These are phyloP conservation scores for Myxozyma udenii DNA, from an alignment of 805 yeast genomes.

Conservation along the genomic window DNA sequence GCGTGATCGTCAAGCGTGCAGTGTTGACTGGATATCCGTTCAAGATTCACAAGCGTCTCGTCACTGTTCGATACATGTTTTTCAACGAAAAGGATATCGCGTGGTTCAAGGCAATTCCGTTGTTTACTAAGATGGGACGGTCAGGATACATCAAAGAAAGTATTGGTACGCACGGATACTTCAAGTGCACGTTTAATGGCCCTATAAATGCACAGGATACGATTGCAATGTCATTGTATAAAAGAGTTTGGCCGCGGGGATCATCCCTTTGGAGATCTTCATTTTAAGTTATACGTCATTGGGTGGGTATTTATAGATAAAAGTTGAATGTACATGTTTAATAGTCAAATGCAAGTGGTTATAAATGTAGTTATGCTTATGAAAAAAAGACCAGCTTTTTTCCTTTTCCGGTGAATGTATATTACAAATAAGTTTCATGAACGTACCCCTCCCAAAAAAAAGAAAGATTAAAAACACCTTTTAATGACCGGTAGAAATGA, in stretches of 20 bases:
- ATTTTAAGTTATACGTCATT: no score
- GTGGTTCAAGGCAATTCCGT: slow-evolving; percentile 86
- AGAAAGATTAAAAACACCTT: no score
- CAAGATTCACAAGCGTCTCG: slow-evolving; percentile 87
- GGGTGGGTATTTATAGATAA: no score
- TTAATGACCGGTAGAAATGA: no score
- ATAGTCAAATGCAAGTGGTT: no score
- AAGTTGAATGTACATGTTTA: no score
- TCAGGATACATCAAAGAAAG: slow-evolving; percentile 92
- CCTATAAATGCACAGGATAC: slow-evolving; percentile 87
- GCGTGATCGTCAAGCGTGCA: slow-evolving; percentile 83
- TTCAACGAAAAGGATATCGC: slow-evolving; percentile 85
- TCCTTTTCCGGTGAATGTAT: no score
- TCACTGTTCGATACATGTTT: slow-evolving; percentile 96
- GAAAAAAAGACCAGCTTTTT: no score
- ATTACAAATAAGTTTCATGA: no score
- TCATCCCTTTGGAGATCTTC: slow-evolving; percentile 23
- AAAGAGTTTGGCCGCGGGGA: slow-evolving; percentile 83
- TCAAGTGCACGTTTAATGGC: slow-evolving; percentile 92
- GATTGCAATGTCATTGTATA: slow-evolving; percentile 89
- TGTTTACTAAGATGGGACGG: slow-evolving; percentile 89
- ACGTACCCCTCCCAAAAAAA: no score
- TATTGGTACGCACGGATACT: slow-evolving; percentile 97
- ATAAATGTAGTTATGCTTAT: no score
- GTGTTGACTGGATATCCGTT: slow-evolving; percentile 91